Evolutionary conservation across 345 rosid genomes (phyloP).

Genomic region (Arabis hirsuta): DNA sequence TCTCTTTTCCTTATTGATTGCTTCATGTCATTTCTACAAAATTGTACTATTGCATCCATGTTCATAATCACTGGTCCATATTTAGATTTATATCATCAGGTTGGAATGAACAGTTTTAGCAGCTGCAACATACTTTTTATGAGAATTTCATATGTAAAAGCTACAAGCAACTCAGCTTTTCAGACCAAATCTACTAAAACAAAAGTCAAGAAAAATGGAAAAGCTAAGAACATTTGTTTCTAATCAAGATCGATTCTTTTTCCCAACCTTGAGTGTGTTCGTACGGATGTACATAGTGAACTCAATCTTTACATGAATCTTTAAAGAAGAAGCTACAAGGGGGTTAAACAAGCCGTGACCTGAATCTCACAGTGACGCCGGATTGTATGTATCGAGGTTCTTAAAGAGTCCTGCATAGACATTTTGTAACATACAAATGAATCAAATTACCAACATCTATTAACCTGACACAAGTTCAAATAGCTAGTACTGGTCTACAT

Average conservation of each 20-base stretch:
- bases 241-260: conserved; percentile 22
- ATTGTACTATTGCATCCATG: conserved; percentile 25
- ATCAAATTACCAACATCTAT: conserved; percentile 2
- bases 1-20: conserved; percentile 32
- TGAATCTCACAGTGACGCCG: not conserved
- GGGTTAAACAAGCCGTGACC: conserved; percentile 11
- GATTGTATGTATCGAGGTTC: conserved; percentile 28
- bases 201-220: not conserved
- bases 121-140: not conserved
- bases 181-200: conserved; percentile 14
- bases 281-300: conserved; percentile 36
- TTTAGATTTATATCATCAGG: not conserved
- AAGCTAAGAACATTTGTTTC: not conserved
- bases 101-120: not conserved
- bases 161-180: conserved; percentile 14
- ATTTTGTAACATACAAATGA: conserved; percentile 10
- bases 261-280: conserved; percentile 11
- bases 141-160: conserved; percentile 10
- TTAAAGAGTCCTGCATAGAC: conserved; percentile 26
- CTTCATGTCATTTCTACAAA: conserved; percentile 25
- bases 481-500: conserved; percentile 5
- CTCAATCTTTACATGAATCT: conserved; percentile 43
- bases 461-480: not conserved
- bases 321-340: conserved; percentile 35
- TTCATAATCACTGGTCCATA: conserved; percentile 23